Evolutionary conservation across 2,329 filamentous ascomycete species (phyloP), one percentile per base, ranked within the genome.

Genomic region (Colletotrichum liaoningense): DNA sequence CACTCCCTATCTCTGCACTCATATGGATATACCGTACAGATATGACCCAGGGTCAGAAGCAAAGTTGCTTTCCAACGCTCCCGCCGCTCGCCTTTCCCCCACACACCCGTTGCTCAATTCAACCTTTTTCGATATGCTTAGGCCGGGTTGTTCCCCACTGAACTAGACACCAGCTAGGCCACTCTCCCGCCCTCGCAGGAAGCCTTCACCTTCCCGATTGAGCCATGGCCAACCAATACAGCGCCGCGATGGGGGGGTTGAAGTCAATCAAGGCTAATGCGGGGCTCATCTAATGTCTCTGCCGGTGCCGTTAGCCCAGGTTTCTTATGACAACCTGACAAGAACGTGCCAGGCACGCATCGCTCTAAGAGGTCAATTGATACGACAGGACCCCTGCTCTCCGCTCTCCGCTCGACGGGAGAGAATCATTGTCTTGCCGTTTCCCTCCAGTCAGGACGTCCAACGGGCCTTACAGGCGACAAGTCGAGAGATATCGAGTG

Each of bases 341-440:
- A 73, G 59, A 76, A 75, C 74, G 74, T 76, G 75, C 67, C 67
- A 74, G 73, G 75, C 70, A 75, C 62, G 49, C 67, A 59, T 54
- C 16, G 26, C 59, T 76, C 64, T 76, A 33, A 76, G 60, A 76
- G 75, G 75, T 52, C 74, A 73, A 69, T 73, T 75, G 66, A 76
- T 75, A 76, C 63, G 73, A 64, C 62, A 7, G 16, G 35, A 66
- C 74, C 75, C 70, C 65, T 71, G 68, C 33, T 30, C 56, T 35
- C 30, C 19, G 72, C 33, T 30, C 56, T 35, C 30, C 19, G 24
- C 24, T 67, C 42, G 60, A 52, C 65, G 58, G 64, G 57, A 63
- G 4, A 49, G 19, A 49, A n/a, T 49, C 42, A 49, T 38, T 38
- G 30, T 22, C 46, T 35, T 35, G 69, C 30, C 52, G n/a, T 49